Base-by-base conservation (phyloP, 805 yeast species). In the Kodamaea sagamina region DNA sequence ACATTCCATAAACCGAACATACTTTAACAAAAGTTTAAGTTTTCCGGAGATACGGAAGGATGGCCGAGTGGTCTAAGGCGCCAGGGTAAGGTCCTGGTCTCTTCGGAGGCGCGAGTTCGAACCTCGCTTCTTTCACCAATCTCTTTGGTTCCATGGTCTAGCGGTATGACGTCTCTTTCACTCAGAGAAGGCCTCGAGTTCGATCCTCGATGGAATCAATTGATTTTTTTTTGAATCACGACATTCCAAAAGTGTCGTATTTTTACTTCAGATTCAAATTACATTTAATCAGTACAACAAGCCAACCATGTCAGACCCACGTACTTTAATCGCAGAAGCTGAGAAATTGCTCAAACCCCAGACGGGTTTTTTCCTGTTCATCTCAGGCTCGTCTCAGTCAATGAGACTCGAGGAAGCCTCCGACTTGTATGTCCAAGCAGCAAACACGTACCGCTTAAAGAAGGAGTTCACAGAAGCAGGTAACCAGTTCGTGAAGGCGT, bases 401-500 rank as follows among this genome's bases (percentile, higher is more conserved):
- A 74, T 77, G 48, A 77, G 87, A 48, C 78, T 71, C 41, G 99
- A 93, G 60, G 99, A 93, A 50, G 98, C 99, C 3, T 84, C 90
- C 3, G 99, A 93, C 51, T 67, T 88, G 21, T 92, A 83, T 59
- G 74, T 84, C 16, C 95, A 90, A 63, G 99, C 99, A 2, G 99
- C 95, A n/a, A 93, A 92, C 58, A 75, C 80, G 21, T 93, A 82
- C 70, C 78, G 90, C 48, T 66, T 93, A 45, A 82, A 79, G 52
- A 87, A 86, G 57, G 86, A 89, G 58, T 77, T 78, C 51, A 66
- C 72, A 15, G 68, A 74, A 41, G 97, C 98, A 0, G 98, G 98
- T 8, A 70, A 76, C 49, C 82, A 89, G 13, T 92, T 90, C 59
- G 83, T 86, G 47, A 82, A 80, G 55, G 98, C 99, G 1, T 95